phyloP scores from a whole-genome alignment of 2,329 filamentous ascomycete species.

The Neofusicoccum kwambonambiense region DNA sequence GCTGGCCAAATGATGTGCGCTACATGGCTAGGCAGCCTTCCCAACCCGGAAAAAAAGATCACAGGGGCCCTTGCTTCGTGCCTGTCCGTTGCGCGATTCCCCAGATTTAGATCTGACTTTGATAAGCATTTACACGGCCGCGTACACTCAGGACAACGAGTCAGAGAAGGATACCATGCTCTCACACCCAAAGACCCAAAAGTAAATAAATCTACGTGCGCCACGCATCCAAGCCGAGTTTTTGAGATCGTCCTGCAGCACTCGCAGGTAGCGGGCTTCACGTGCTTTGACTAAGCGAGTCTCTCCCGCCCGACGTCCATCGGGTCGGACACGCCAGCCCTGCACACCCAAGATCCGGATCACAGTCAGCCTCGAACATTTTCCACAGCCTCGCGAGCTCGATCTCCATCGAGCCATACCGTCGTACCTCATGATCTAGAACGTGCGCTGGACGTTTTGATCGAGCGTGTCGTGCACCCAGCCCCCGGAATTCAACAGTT shows the following conservation, averaged over 20 bases:
- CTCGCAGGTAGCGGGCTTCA: neutral
- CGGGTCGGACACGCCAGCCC: slow-evolving; percentile 12
- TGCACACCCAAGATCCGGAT: slow-evolving; percentile 3
- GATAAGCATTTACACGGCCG: slow-evolving; percentile 7
- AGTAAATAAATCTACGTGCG: neutral
- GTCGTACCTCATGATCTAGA: neutral
- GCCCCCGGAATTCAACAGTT: neutral
- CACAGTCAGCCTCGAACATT: slow-evolving; percentile 1
- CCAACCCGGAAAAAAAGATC: neutral
- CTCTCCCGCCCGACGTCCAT: slow-evolving; percentile 8
- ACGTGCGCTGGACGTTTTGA: neutral
- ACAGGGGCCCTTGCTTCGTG: neutral
- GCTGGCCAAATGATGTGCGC: neutral
- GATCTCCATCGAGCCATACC: neutral
- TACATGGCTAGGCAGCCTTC: neutral
- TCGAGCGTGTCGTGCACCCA: neutral
- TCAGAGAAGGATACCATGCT: neutral
- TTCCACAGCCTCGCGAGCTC: neutral
- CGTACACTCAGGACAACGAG: neutral
- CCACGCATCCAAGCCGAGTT: neutral
- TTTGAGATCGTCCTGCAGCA: neutral
- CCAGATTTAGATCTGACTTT: slow-evolving; percentile 12
- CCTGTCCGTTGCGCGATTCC: neutral
- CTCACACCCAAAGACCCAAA: neutral
- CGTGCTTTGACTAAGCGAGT: slow-evolving; percentile 15